phyloP scores from a whole-genome alignment of 2,329 filamentous ascomycete genomes.

The Aspergillus vadensis region DNA sequence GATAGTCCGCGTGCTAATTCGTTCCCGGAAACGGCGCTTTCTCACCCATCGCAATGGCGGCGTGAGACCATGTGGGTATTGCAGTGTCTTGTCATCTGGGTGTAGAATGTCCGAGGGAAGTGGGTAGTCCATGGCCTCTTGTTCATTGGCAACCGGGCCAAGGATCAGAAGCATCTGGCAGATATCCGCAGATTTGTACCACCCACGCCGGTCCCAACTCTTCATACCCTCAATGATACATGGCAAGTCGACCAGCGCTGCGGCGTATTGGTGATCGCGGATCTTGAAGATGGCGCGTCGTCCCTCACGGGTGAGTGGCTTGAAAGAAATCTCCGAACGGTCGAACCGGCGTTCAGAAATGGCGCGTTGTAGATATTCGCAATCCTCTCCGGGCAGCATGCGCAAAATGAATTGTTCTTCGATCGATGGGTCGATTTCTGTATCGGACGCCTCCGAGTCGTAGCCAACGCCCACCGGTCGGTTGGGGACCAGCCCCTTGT shows the following conservation, averaged over 20 bases:
- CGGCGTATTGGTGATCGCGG: conserved; percentile 71
- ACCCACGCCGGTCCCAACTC: conserved; percentile 83
- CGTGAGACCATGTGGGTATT: conserved; percentile 83
- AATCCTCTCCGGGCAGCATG: conserved; percentile 82
- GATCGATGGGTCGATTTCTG: conserved; percentile 81
- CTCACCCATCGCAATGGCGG: conserved; percentile 85
- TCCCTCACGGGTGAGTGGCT: conserved; percentile 70
- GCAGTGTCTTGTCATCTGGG: conserved; percentile 59
- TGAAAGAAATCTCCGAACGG: conserved; percentile 75
- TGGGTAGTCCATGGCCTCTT: conserved; percentile 66
- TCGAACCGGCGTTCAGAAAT: conserved; percentile 80
- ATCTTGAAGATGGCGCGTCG: conserved; percentile 73
- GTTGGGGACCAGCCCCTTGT: conserved; percentile 67
- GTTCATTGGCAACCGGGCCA: conserved; percentile 65
- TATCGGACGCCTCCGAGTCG: conserved; percentile 92
- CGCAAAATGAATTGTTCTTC: conserved; percentile 89
- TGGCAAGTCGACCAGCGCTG: conserved; percentile 77
- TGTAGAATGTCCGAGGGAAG: conserved; percentile 70
- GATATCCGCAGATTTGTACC: conserved; percentile 86
- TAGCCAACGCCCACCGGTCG: conserved; percentile 84
- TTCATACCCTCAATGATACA: conserved; percentile 91
- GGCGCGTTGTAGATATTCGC: conserved; percentile 75
- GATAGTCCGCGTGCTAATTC: conserved; percentile 79
- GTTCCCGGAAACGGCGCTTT: conserved; percentile 79
- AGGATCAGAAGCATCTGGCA: conserved; percentile 86